Percentiles rank a stretch among this genome's conserved stretches.
These are phyloP conservation scores for Tolypocladium nubicola DNA, from an alignment of 2,329 filamentous ascomycete genomes.

Conservation along the genomic window DNA sequence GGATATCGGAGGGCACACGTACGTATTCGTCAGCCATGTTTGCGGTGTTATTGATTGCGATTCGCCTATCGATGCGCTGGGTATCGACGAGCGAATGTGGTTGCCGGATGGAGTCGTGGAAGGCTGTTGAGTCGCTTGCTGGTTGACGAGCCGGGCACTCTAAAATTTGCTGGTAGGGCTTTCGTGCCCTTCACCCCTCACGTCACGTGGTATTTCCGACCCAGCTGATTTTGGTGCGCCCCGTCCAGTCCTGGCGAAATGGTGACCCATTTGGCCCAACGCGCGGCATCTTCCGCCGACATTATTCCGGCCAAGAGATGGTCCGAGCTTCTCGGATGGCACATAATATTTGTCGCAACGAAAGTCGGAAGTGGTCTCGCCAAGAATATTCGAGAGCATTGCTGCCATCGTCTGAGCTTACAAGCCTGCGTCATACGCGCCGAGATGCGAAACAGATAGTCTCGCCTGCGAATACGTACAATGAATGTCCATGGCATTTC, in stretches of 20 bases:
- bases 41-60: slow-evolving; percentile 33
- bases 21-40: slow-evolving; percentile 91
- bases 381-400: background rate
- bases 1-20: slow-evolving; percentile 32
- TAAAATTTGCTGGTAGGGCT: slow-evolving; percentile 29
- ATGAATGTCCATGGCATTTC: background rate
- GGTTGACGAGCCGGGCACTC: slow-evolving; percentile 16
- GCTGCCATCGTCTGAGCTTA: background rate
- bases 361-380: background rate
- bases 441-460: background rate
- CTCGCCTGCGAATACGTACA: background rate
- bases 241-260: background rate
- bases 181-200: slow-evolving; percentile 26
- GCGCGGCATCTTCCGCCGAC: background rate
- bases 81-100: slow-evolving; percentile 31
- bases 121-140: slow-evolving; percentile 16
- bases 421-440: background rate
- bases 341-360: background rate
- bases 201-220: slow-evolving; percentile 12
- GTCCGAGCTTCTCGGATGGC: background rate
- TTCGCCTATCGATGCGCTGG: slow-evolving; percentile 32
- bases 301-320: background rate
- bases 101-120: slow-evolving; percentile 25
- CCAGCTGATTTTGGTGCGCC: background rate
- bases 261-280: background rate